phyloP scores from a whole-genome alignment of 2,329 filamentous ascomycete species.

The Cryphonectria japonica region DNA sequence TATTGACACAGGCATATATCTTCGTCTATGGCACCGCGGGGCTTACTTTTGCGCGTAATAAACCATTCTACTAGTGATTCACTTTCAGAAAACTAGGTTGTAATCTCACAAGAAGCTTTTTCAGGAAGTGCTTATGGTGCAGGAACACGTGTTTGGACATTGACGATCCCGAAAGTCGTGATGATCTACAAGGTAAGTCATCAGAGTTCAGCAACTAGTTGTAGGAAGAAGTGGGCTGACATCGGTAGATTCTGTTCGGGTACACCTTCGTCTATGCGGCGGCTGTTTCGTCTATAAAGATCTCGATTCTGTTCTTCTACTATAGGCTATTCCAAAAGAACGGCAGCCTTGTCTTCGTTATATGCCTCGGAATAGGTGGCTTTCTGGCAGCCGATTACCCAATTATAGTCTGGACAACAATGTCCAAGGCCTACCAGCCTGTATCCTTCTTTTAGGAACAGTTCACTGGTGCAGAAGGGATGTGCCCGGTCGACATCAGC shows the following conservation, averaged over 20 bases:
- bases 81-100: too few species aligned
- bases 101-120: neutral
- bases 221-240: neutral
- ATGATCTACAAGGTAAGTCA: slow-evolving; percentile 1
- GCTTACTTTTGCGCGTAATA: neutral
- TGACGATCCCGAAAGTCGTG: slow-evolving; percentile 8
- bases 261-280: slow-evolving; percentile 30
- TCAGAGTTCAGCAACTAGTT: too few species aligned
- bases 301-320: slow-evolving; percentile 31
- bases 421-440: slow-evolving; percentile 25
- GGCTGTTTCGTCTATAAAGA: slow-evolving; percentile 29
- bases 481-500: slow-evolving; percentile 5
- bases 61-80: too few species aligned
- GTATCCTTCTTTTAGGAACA: slow-evolving; percentile 29
- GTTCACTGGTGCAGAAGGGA: slow-evolving; percentile 19
- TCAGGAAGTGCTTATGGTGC: slow-evolving; percentile 13
- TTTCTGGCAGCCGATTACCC: slow-evolving; percentile 24
- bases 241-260: slow-evolving; percentile 23
- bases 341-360: slow-evolving; percentile 7
- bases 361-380: slow-evolving; percentile 17
- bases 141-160: slow-evolving; percentile 15
- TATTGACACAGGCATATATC: neutral
- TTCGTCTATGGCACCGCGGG: slow-evolving; percentile 2
- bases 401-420: slow-evolving; percentile 27
- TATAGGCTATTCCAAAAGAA: slow-evolving; percentile 20